Conservation (phyloP, 345 rosid species). For the Alliaria petiolata region DNA sequence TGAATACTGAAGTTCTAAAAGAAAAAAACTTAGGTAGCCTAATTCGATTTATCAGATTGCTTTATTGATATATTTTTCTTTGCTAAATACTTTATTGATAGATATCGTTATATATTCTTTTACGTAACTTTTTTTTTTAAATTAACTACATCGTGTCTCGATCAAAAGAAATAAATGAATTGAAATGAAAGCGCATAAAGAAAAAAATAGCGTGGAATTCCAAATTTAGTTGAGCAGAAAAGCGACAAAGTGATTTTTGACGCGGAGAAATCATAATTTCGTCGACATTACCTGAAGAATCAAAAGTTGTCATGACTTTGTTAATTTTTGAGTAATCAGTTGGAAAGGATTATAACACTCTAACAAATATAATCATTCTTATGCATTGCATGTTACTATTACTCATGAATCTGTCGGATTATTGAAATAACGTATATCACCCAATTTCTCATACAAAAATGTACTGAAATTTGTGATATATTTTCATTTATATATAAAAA, state of each 20-base stretch:
- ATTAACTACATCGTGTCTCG: too few relatives aligned
- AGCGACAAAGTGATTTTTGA: neutral
- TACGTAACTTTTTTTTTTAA: too few relatives aligned
- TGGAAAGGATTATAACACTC: neutral
- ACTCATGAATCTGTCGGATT: neutral
- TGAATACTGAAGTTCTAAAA: neutral
- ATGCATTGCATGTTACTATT: neutral
- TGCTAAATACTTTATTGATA: too few relatives aligned
- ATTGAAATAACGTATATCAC: too few relatives aligned
- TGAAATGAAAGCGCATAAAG: neutral
- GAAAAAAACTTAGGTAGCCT: slow-evolving; percentile 1
- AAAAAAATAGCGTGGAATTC: neutral
- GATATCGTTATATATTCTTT: too few relatives aligned
- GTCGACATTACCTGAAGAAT: slow-evolving; percentile 7
- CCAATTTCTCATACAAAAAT: too few relatives aligned
- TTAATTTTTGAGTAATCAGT: neutral
- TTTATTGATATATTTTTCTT: too few relatives aligned
- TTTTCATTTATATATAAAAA: too few relatives aligned
- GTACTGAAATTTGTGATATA: too few relatives aligned
- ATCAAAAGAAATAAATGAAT: neutral
- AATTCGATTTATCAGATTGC: neutral
- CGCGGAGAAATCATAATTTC: too few relatives aligned
- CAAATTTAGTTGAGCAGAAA: slow-evolving; percentile 24
- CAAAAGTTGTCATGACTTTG: slow-evolving; percentile 25
- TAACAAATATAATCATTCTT: slow-evolving; percentile 9